Percentiles rank a stretch among this genome's conserved stretches.
Conservation (phyloP, 169 alveolate species). For the Plasmodium gallinaceum region DNA sequence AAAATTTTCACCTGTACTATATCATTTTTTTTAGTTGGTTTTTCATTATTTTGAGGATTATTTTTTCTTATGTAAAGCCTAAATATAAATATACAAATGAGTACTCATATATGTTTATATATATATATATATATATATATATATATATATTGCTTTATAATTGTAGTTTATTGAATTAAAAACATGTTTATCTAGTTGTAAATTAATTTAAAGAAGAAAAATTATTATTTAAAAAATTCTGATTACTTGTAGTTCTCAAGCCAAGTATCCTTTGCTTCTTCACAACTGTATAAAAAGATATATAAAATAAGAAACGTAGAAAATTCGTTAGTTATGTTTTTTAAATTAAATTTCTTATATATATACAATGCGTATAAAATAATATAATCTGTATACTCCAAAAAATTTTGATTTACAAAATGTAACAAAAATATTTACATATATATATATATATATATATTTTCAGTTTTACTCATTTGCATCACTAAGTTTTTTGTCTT, state of each 20-base stretch:
- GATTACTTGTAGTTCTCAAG: conserved; percentile 36
- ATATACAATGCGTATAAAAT: too few species aligned
- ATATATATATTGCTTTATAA: not conserved
- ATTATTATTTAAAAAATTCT: not conserved
- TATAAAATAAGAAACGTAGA: not conserved
- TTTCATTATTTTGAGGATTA: conserved; percentile 9
- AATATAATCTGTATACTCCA: not conserved
- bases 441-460: conserved; percentile 16
- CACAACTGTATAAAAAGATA: conserved; percentile 30
- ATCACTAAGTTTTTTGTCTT: conserved; percentile 53
- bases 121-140: too few species aligned
- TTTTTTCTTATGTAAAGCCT: conserved; percentile 56
- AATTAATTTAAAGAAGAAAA: not conserved
- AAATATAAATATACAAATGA: not conserved
- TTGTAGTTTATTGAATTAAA: too few species aligned
- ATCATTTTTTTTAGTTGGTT: conserved; percentile 33
- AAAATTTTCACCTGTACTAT: conserved; percentile 23
- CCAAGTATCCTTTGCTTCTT: conserved; percentile 72
- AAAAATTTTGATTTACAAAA: not conserved
- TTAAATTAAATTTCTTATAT: too few species aligned
- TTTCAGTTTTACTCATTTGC: conserved; percentile 37
- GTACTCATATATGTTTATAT: too few species aligned
- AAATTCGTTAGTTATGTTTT: not conserved
- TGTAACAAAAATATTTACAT: not conserved
- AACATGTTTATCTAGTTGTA: not conserved